Conservation (phyloP, 164 flowering plant genomes). For the Sedum album region DNA sequence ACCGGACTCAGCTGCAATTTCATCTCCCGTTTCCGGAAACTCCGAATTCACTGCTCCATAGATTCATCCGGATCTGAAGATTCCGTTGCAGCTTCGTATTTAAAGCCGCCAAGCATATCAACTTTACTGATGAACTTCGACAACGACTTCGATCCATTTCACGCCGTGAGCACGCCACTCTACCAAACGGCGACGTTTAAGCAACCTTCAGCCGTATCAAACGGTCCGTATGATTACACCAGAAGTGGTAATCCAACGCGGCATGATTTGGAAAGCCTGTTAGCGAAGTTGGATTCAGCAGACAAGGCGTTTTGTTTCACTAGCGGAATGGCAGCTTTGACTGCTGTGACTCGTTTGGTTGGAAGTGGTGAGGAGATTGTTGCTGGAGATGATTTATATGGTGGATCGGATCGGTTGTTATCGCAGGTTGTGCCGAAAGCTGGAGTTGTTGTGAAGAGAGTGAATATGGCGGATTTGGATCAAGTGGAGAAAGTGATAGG, state of each 20-base stretch:
- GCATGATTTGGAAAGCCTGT: no score
- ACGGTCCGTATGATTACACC: no score
- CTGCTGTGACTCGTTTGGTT: no score
- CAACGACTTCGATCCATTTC: no score
- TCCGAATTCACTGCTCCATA: neutral
- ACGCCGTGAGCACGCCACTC: constrained; percentile 83
- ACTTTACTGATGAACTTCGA: constrained; percentile 82
- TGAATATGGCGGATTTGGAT: constrained; percentile 56
- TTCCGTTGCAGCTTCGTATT: constrained; percentile 15
- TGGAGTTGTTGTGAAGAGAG: constrained; percentile 87
- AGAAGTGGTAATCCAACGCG: no score
- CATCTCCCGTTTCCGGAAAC: neutral
- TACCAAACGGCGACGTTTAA: constrained; percentile 98
- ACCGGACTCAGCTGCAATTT: neutral
- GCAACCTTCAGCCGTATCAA: no score
- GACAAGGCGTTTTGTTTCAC: no score
- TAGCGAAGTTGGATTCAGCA: no score
- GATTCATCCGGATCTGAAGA: no score
- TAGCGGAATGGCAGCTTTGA: constrained; percentile 98
- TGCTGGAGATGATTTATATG: constrained; percentile 96
- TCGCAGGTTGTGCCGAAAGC: constrained; percentile 71
- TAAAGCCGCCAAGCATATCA: constrained; percentile 65
- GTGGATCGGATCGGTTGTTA: constrained; percentile 91
- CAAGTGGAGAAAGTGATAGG: constrained; percentile 80
- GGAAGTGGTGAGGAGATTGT: constrained; percentile 85